These are phyloP conservation scores for Prunus armeniaca DNA, from an alignment of 306 rosid species.

Conservation along the genomic window DNA sequence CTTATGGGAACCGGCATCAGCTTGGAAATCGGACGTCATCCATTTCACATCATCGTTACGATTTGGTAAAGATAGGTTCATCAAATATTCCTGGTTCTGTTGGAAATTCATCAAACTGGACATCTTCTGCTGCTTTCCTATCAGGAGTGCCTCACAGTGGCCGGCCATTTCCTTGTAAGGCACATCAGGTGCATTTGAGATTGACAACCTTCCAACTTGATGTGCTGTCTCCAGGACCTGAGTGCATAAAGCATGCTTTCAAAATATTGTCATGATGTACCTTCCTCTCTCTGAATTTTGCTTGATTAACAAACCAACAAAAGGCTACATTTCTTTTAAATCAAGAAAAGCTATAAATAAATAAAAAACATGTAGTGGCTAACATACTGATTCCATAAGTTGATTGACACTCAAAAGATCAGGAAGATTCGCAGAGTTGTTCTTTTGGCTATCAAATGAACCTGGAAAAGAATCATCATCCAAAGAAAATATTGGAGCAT, in stretches of 20 bases:
- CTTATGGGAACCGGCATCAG: slow-evolving; percentile 23
- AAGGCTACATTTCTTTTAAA: background rate
- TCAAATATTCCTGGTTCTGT: slow-evolving; percentile 38
- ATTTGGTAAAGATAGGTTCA: slow-evolving; percentile 26
- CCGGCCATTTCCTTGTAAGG: slow-evolving; percentile 79
- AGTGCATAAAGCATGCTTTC: slow-evolving; percentile 12
- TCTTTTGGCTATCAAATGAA: slow-evolving; percentile 51
- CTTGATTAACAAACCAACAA: background rate
- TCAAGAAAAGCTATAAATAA: slow-evolving; percentile 2
- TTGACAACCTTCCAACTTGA: slow-evolving; percentile 60
- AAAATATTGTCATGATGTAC: slow-evolving; percentile 6
- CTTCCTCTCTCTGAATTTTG: background rate
- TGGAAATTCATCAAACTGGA: slow-evolving; percentile 58
- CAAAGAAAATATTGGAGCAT: slow-evolving; percentile 32
- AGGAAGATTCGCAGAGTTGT: slow-evolving; percentile 39
- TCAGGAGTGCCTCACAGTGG: slow-evolving; percentile 71
- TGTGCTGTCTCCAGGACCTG: slow-evolving; percentile 73
- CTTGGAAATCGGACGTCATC: slow-evolving; percentile 9
- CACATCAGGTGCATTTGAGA: slow-evolving; percentile 44
- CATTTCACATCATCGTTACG: slow-evolving; percentile 36
- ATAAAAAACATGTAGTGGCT: slow-evolving; percentile 22
- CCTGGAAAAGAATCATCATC: slow-evolving; percentile 65
- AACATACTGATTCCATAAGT: slow-evolving; percentile 85
- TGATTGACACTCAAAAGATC: slow-evolving; percentile 67
- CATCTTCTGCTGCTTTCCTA: slow-evolving; percentile 76